Percentiles rank a stretch among this genome's conserved stretches.
phyloP scores from a whole-genome alignment of 257 asterid species.

The Gynochthodes officinalis region DNA sequence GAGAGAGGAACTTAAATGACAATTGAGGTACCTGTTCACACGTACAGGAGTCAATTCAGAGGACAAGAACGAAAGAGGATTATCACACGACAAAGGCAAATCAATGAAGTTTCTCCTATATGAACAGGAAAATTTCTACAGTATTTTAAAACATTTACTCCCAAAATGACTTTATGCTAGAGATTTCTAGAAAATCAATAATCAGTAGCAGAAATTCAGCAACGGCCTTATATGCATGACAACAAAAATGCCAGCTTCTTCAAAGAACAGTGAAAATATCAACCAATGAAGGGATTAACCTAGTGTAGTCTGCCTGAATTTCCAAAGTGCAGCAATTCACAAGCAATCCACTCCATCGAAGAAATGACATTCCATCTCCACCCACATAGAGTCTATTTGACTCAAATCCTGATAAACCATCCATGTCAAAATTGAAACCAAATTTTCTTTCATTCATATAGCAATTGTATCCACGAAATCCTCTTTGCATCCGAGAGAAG shows the following conservation, averaged over 20 bases:
- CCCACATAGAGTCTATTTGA: slow-evolving; percentile 53
- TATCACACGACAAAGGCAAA: background rate
- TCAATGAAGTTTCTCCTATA: background rate
- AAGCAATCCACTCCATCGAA: slow-evolving; percentile 88
- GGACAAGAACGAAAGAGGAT: background rate
- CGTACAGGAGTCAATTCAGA: background rate
- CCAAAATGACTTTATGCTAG: background rate
- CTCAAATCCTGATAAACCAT: slow-evolving; percentile 21
- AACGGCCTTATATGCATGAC: background rate
- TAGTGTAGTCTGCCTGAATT: slow-evolving; percentile 91
- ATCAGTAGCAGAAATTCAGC: background rate
- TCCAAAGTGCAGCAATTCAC: slow-evolving; percentile 73
- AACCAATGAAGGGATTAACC: slow-evolving; percentile 38
- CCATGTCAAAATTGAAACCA: slow-evolving; percentile 58
- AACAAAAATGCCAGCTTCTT: background rate
- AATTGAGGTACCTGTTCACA: slow-evolving; percentile 54
- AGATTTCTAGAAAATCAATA: background rate
- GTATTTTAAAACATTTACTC: background rate
- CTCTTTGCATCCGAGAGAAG: slow-evolving; percentile 63
- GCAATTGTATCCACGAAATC: slow-evolving; percentile 74
- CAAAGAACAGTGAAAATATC: background rate
- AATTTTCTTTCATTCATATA: slow-evolving; percentile 72
- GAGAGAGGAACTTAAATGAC: slow-evolving; percentile 63
- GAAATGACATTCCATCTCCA: slow-evolving; percentile 70
- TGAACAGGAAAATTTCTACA: background rate